Evolutionary conservation across 805 yeast genomes (phyloP).

Genomic region (Lachancea meyersii): DNA sequence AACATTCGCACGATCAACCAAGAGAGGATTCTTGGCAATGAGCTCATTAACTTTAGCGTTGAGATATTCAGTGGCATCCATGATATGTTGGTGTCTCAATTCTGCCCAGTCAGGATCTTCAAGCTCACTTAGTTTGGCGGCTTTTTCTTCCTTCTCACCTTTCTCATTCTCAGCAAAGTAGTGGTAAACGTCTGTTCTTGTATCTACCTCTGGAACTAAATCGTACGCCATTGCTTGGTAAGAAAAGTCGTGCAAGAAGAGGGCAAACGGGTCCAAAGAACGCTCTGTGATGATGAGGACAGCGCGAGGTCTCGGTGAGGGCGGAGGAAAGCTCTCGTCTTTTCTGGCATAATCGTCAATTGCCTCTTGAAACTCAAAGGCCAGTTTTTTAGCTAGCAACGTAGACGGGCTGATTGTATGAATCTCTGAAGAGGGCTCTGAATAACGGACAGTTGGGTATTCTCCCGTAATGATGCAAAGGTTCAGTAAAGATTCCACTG

Average conservation of each 20-base stretch:
- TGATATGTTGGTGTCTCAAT: slow-evolving; percentile 67
- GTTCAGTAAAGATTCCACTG: slow-evolving; percentile 62
- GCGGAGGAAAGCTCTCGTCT: slow-evolving; percentile 57
- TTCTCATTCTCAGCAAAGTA: slow-evolving; percentile 53
- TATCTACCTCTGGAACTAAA: slow-evolving; percentile 41
- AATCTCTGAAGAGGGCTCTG: slow-evolving; percentile 43
- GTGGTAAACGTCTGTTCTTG: slow-evolving; percentile 41
- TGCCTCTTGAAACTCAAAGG: slow-evolving; percentile 60
- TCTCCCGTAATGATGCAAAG: slow-evolving; percentile 78
- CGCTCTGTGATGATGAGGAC: slow-evolving; percentile 76
- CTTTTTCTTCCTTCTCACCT: slow-evolving; percentile 39
- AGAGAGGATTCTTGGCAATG: slow-evolving; percentile 64
- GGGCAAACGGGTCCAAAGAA: slow-evolving; percentile 74
- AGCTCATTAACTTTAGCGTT: slow-evolving; percentile 55
- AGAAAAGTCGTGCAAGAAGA: slow-evolving; percentile 80
- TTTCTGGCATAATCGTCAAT: slow-evolving; percentile 71
- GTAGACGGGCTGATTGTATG: slow-evolving; percentile 48
- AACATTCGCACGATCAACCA: slow-evolving; percentile 62
- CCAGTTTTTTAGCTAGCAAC: slow-evolving; percentile 61
- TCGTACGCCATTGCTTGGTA: slow-evolving; percentile 93
- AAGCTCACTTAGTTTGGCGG: slow-evolving; percentile 47
- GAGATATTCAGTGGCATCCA: slow-evolving; percentile 62
- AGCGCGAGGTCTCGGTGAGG: slow-evolving; percentile 59
- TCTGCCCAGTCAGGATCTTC: slow-evolving; percentile 65
- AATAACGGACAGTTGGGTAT: slow-evolving; percentile 78